Conservation (phyloP, 2,329 filamentous ascomycete genomes). For the Fusarium anthophilum region DNA sequence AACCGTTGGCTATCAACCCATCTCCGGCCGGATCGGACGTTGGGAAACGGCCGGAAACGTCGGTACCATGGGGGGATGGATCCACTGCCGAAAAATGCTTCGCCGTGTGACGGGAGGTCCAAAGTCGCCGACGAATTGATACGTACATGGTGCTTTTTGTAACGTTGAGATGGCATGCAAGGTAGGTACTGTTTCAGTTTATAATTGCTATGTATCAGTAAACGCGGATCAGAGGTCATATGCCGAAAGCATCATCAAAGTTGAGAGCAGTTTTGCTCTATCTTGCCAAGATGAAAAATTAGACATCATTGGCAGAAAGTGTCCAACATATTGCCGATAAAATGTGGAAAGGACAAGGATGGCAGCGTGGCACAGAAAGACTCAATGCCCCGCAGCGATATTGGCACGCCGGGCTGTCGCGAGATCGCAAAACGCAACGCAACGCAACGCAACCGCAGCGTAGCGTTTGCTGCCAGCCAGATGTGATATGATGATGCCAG, state of each 20-base stretch:
- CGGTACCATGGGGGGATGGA: conserved; percentile 26
- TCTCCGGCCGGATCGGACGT: conserved; percentile 24
- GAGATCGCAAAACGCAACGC: conserved; percentile 25
- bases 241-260: background rate
- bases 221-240: background rate
- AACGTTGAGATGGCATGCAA: background rate
- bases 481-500: conserved; percentile 40
- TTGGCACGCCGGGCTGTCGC: conserved; percentile 30
- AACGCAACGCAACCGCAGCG: background rate
- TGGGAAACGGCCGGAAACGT: conserved; percentile 38
- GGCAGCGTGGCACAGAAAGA: conserved; percentile 21
- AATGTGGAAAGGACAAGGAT: conserved; percentile 34
- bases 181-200: background rate
- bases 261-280: background rate
- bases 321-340: conserved; percentile 3
- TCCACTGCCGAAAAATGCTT: conserved; percentile 27
- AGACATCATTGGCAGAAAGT: background rate
- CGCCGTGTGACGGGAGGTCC: conserved; percentile 16
- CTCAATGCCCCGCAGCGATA: conserved; percentile 37
- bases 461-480: conserved; percentile 25
- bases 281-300: background rate
- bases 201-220: background rate
- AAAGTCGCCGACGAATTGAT: conserved; percentile 7
- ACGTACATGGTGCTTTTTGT: background rate
- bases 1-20: background rate